Conservation (phyloP, 2,329 filamentous ascomycete species). For the Bimuria novae-zelandiae region DNA sequence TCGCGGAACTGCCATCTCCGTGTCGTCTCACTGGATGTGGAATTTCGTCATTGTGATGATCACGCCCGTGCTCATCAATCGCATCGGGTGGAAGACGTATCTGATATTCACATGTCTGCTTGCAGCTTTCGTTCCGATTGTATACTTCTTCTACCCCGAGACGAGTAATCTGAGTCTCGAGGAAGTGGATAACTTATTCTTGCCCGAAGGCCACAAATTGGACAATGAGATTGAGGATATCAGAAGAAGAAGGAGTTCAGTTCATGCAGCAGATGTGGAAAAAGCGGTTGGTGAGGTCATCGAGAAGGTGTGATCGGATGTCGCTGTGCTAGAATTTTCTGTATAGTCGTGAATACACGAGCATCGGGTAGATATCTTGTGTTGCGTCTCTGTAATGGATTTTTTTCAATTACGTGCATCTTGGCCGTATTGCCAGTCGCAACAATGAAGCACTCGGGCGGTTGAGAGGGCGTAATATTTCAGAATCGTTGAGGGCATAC, state of each 20-base stretch:
- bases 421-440: too few species aligned
- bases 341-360: too few species aligned
- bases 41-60: slow-evolving; percentile 8
- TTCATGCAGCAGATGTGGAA: background rate
- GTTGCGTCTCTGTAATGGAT: too few species aligned
- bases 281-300: background rate
- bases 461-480: too few species aligned
- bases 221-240: background rate
- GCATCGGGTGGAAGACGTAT: slow-evolving; percentile 5
- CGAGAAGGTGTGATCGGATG: background rate
- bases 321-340: too few species aligned
- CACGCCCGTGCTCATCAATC: background rate
- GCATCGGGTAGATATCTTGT: too few species aligned
- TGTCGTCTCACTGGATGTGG: slow-evolving; percentile 4
- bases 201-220: background rate
- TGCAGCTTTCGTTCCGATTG: background rate
- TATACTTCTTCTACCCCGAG: slow-evolving; percentile 6
- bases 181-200: slow-evolving; percentile 2
- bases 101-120: background rate
- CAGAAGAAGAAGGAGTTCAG: background rate
- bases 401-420: too few species aligned
- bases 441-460: too few species aligned
- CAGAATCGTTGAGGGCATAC: too few species aligned
- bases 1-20: background rate
- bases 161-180: slow-evolving; percentile 1